Evolutionary conservation across 2,329 filamentous ascomycete genomes (phyloP), one percentile per base, ranked within the genome.

Genomic region (Coniochaeta sp.): DNA sequence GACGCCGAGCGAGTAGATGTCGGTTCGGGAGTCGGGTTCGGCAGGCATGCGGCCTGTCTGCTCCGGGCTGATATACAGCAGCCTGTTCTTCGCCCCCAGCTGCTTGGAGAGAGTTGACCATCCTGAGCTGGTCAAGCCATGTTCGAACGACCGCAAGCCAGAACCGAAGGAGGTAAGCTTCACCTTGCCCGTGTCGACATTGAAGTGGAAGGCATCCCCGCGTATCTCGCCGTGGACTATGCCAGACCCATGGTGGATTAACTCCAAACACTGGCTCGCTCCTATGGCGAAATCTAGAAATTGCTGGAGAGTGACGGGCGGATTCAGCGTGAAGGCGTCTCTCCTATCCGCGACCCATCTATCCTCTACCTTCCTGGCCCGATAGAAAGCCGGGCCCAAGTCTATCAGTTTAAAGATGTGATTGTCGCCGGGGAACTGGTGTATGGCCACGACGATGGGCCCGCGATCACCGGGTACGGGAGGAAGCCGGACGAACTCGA

Each of bases 281-380:
- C 91, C 91, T 53, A 96, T 89, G 27, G 91, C 92, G 64, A 96
- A 96, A 61, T 95, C 87, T 26, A 97, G 77, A 61, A 96, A 96
- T 14, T 82, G 76, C 46, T 86, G 77, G 6, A 96, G 72, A 45
- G 85, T 83, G 40, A 94, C 83, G 32, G 82, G 79, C 16, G 79
- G 75, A 16, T 74, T 74, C 1, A 83, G 73, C 2, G 67, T 68
- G 32, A 74, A 72, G n/a, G 74, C 66, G 32, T 72, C 65, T 33
- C 69, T 73, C 31, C 67, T 69, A 52, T 71, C 65, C 0, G 70
- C 69, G 32, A 75, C 71, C 58, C 74, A 78, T 22, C 67, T 67
- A 50, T 82, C 80, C 30, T 74, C 77, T 3, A 73, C 66, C 51
- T 78, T 82, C 20, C 69, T 66, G 57, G 77, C 73, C 64, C 70